A percentile compares a stretch with the other conserved stretches of the same genome.
phyloP scores from a whole-genome alignment of 75 land plant genomes.

The Cunninghamia lanceolata region DNA sequence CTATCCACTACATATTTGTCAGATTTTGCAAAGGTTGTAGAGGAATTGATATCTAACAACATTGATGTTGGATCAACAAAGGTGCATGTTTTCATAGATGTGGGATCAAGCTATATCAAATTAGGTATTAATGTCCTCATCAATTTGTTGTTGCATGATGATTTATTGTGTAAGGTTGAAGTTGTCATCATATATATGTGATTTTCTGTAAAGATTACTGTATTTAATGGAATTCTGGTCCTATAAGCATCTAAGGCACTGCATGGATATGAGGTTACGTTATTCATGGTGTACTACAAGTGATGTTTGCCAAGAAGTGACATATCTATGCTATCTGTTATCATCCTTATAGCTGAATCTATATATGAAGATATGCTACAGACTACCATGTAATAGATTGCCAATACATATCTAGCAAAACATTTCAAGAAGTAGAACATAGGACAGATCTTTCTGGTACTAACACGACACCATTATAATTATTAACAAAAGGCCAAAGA shows the following conservation, averaged over 20 bases:
- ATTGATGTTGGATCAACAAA: conserved; percentile 84
- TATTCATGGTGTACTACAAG: not conserved
- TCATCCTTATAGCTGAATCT: not conserved
- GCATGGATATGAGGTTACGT: not conserved
- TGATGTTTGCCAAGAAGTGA: not conserved
- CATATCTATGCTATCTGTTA: not conserved
- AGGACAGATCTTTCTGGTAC: not conserved
- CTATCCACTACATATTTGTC: conserved; percentile 65
- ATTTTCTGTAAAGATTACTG: not conserved
- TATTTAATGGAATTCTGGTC: not conserved
- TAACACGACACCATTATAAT: not conserved
- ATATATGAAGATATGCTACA: not conserved
- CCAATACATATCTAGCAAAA: not conserved
- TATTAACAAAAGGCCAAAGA: not conserved
- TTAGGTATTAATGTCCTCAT: conserved; percentile 37
- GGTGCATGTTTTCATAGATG: no score
- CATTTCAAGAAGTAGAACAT: not conserved
- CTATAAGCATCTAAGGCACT: not conserved
- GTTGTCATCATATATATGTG: not conserved
- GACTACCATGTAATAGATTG: not conserved
- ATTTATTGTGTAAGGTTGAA: not conserved
- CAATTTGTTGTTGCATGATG: not conserved
- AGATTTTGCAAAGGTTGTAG: conserved; percentile 75
- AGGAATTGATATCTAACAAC: conserved; percentile 85
- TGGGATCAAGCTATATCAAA: no score